Percentiles rank a stretch among this genome's conserved stretches.
These are phyloP conservation scores for Aspergillus clavatus DNA, from an alignment of 2,329 filamentous ascomycete genomes.

Conservation along the genomic window DNA sequence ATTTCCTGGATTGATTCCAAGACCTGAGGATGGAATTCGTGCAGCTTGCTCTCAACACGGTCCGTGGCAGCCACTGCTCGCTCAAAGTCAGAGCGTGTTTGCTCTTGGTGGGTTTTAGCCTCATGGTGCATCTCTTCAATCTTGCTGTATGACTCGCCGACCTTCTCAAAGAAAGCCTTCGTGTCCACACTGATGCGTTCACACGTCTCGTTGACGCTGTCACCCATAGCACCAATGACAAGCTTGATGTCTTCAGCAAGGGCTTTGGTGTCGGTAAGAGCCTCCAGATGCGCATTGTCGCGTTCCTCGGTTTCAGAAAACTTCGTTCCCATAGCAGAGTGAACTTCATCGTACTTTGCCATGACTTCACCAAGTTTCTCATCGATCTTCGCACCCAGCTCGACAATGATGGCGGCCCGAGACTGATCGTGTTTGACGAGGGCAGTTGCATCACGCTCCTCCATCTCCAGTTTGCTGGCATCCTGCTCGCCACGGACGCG, in stretches of 20 bases:
- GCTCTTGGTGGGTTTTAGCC: constrained; percentile 71
- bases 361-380: constrained; percentile 78
- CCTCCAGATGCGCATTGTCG: constrained; percentile 66
- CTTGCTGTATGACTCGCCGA: constrained; percentile 72
- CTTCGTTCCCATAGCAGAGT: constrained; percentile 67
- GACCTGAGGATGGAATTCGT: constrained; percentile 83
- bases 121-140: constrained; percentile 69
- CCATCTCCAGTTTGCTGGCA: constrained; percentile 73
- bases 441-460: constrained; percentile 52
- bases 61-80: constrained; percentile 69
- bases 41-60: constrained; percentile 70
- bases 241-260: constrained; percentile 83
- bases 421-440: constrained; percentile 58
- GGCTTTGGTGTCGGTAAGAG: constrained; percentile 68
- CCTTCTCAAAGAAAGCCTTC: constrained; percentile 75
- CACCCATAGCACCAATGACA: constrained; percentile 78
- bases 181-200: constrained; percentile 86
- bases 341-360: constrained; percentile 82
- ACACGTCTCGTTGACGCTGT: constrained; percentile 72
- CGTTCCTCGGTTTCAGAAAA: constrained; percentile 69
- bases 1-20: constrained; percentile 81
- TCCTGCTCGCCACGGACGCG: constrained; percentile 75
- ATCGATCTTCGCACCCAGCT: constrained; percentile 57
- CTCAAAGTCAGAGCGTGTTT: constrained; percentile 75
- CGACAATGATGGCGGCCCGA: constrained; percentile 50